A percentile compares a stretch with the other conserved stretches of the same genome.
Conservation (phyloP, 2,329 filamentous ascomycete species). For the Coleophoma eucalyptorum region DNA sequence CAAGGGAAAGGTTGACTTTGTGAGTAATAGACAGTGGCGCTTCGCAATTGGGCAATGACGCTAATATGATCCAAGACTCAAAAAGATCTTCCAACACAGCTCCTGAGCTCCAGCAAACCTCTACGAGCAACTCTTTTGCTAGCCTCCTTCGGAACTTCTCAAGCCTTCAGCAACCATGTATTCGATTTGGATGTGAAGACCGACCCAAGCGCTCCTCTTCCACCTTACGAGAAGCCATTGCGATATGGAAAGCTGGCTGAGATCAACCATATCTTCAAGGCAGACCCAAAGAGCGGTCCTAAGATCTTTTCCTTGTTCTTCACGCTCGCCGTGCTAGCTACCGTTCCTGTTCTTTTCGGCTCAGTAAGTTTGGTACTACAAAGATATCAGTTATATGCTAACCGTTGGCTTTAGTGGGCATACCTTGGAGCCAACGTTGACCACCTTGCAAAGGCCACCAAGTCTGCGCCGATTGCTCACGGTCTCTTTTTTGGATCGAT, state of each 20-base stretch:
- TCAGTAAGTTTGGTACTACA: constrained; percentile 47
- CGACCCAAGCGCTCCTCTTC: constrained; percentile 57
- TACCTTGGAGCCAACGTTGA: constrained; percentile 77
- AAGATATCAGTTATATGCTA: no score
- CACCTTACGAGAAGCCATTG: constrained; percentile 61
- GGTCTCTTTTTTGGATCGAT: constrained; percentile 83
- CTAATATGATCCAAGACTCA: constrained; percentile 57
- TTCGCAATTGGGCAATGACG: background rate
- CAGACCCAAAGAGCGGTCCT: constrained; percentile 76
- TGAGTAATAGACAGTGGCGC: constrained; percentile 41
- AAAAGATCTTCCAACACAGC: constrained; percentile 82
- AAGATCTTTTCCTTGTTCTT: constrained; percentile 78
- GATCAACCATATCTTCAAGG: constrained; percentile 88
- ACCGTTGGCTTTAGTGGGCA: constrained; percentile 58
- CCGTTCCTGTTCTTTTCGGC: constrained; percentile 70
- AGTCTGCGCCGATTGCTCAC: constrained; percentile 76
- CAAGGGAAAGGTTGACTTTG: constrained; percentile 80
- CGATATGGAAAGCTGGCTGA: constrained; percentile 81
- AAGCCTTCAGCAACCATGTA: constrained; percentile 61
- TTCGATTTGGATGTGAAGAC: constrained; percentile 70
- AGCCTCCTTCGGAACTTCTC: constrained; percentile 76
- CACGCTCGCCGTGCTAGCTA: constrained; percentile 64
- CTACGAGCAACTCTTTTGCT: constrained; percentile 80
- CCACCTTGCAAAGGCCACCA: constrained; percentile 73
- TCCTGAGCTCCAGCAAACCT: constrained; percentile 63